phyloP scores from a whole-genome alignment of 805 yeast genomes.

The Peterozyma toletana region DNA sequence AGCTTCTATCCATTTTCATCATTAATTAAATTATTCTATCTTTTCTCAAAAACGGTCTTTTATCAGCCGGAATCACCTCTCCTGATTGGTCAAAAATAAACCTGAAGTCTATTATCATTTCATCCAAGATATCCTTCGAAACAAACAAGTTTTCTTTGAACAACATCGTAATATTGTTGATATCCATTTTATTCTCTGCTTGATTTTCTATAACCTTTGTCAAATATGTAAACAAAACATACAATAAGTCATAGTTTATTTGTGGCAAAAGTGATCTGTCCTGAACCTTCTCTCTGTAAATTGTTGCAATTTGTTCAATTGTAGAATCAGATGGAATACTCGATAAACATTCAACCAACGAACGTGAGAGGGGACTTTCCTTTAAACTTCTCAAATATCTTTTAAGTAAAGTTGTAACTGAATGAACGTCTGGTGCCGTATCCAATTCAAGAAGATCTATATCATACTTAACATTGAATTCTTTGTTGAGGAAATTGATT shows the following conservation, averaged over 20 bases:
- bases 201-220: slow-evolving; percentile 54
- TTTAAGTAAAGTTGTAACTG: slow-evolving; percentile 81
- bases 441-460: slow-evolving; percentile 48
- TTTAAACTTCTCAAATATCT: slow-evolving; percentile 77
- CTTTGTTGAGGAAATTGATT: slow-evolving; percentile 60
- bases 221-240: slow-evolving; percentile 61
- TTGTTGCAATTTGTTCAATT: slow-evolving; percentile 11
- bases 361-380: slow-evolving; percentile 55
- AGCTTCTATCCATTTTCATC: too few species aligned
- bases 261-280: slow-evolving; percentile 40
- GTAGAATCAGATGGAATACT: slow-evolving; percentile 21
- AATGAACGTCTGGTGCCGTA: slow-evolving; percentile 64
- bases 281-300: slow-evolving; percentile 17
- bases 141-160: slow-evolving; percentile 28
- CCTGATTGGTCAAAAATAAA: slow-evolving; percentile 9
- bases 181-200: slow-evolving; percentile 73
- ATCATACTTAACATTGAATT: slow-evolving; percentile 63
- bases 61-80: background rate
- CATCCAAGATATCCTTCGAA: slow-evolving; percentile 24
- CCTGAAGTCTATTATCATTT: slow-evolving; percentile 19
- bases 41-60: slow-evolving; percentile 6
- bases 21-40: too few species aligned
- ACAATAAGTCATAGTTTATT: slow-evolving; percentile 53
- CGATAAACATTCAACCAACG: slow-evolving; percentile 31
- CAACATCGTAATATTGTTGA: slow-evolving; percentile 47